Evolutionary conservation across 371 early-diverging fungal genomes (phyloP).

Genomic region (Apophysomyces elegans): DNA sequence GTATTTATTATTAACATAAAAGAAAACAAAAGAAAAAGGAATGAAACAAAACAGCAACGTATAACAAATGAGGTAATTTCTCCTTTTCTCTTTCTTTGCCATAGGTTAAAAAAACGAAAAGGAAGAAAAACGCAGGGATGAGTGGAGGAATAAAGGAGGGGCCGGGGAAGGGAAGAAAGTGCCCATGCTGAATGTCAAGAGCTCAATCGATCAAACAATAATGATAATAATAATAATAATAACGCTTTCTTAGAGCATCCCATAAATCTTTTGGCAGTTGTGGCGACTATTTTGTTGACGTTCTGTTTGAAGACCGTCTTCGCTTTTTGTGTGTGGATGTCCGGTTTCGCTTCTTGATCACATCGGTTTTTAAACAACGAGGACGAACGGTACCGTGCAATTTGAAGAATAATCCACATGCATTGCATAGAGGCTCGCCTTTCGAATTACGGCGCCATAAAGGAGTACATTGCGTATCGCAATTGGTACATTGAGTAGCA

Average conservation of each 20-base stretch:
- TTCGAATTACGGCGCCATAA: slow-evolving; percentile 92
- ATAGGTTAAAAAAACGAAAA: background rate
- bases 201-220: background rate
- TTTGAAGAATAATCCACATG: slow-evolving; percentile 72
- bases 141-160: too few relatives aligned
- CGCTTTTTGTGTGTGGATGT: slow-evolving; percentile 3
- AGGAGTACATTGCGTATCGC: slow-evolving; percentile 88
- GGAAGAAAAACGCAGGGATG: background rate
- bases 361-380: slow-evolving; percentile 71
- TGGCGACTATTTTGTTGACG: background rate
- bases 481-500: slow-evolving; percentile 76
- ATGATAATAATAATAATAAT: background rate
- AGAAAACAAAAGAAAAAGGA: background rate
- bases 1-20: too few relatives aligned
- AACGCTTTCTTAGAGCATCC: background rate
- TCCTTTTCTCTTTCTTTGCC: background rate
- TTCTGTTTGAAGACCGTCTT: background rate
- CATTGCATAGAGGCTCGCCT: slow-evolving; percentile 63
- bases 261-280: background rate
- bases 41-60: background rate
- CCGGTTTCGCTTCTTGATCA: slow-evolving; percentile 78
- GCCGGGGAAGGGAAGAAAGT: background rate
- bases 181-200: background rate
- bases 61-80: too few relatives aligned
- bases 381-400: slow-evolving; percentile 84